Conservation (phyloP, 164 flowering plant genomes). For the Brasenia schreberi region DNA sequence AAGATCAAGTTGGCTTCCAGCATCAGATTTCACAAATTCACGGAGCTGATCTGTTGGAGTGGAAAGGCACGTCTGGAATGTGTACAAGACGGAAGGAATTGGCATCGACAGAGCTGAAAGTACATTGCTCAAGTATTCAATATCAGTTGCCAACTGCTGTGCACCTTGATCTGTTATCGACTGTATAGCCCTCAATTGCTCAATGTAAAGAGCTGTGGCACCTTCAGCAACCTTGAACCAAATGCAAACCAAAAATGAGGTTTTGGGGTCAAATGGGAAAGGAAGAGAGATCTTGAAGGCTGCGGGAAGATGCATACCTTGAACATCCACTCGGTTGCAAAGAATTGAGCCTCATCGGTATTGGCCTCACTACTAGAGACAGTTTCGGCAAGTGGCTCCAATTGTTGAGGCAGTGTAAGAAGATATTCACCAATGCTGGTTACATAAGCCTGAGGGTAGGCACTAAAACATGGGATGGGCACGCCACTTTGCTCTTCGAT, state of each 20-base stretch:
- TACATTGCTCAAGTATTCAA: constrained; percentile 90
- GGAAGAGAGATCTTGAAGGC: no score
- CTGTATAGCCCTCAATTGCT: constrained; percentile 88
- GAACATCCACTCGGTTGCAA: constrained; percentile 99
- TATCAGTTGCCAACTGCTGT: constrained; percentile 80
- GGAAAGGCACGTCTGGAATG: constrained; percentile 77
- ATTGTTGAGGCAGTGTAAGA: constrained; percentile 93
- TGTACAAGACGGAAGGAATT: constrained; percentile 59
- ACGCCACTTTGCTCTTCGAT: constrained; percentile 63
- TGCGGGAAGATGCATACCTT: constrained; percentile 39
- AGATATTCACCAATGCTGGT: constrained; percentile 96
- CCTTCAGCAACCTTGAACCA: constrained; percentile 84
- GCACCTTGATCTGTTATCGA: constrained; percentile 87
- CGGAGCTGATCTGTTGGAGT: constrained; percentile 75
- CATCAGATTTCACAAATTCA: constrained; percentile 61
- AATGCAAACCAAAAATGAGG: background rate
- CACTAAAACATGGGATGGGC: constrained; percentile 82
- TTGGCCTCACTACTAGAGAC: constrained; percentile 56
- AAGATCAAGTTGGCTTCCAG: constrained; percentile 57
- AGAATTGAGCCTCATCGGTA: constrained; percentile 88
- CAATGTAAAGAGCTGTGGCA: constrained; percentile 81
- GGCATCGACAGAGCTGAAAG: constrained; percentile 92
- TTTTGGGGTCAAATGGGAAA: background rate
- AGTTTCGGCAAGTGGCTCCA: constrained; percentile 98
- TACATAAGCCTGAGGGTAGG: constrained; percentile 85